Percentiles rank a stretch among this genome's conserved stretches.
These are phyloP conservation scores for Pinus albicaulis DNA, from an alignment of 75 land plant species.

Conservation along the genomic window DNA sequence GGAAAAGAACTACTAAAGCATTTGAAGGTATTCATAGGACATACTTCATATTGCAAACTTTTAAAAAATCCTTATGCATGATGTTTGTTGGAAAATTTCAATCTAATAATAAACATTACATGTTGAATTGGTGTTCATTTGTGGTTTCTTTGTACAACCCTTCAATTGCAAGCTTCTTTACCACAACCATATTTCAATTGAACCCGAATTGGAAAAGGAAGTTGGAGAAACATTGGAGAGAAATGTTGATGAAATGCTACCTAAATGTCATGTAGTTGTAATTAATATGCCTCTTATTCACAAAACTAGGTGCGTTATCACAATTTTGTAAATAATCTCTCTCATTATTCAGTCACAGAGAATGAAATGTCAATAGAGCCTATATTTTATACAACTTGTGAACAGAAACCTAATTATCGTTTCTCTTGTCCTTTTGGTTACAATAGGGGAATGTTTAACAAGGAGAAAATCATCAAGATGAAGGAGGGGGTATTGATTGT, in stretches of 20 bases:
- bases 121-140: no score
- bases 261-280: slow-evolving; percentile 75
- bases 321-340: neutral
- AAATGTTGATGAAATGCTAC: slow-evolving; percentile 74
- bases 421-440: neutral
- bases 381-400: neutral
- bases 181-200: slow-evolving; percentile 64
- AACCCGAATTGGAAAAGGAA: slow-evolving; percentile 62
- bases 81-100: neutral
- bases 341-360: neutral
- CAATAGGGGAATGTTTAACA: slow-evolving; percentile 70
- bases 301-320: slow-evolving; percentile 58
- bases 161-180: slow-evolving; percentile 83
- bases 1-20: slow-evolving; percentile 56
- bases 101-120: no score
- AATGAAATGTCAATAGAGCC: neutral
- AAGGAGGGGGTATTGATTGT: slow-evolving; percentile 84
- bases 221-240: slow-evolving; percentile 65
- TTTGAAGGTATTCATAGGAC: neutral
- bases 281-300: slow-evolving; percentile 84
- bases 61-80: neutral
- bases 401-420: neutral
- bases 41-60: neutral
- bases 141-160: slow-evolving; percentile 40
- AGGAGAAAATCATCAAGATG: slow-evolving; percentile 68